Conservation (phyloP, 805 yeast genomes). For the Candida morakotiae region DNA sequence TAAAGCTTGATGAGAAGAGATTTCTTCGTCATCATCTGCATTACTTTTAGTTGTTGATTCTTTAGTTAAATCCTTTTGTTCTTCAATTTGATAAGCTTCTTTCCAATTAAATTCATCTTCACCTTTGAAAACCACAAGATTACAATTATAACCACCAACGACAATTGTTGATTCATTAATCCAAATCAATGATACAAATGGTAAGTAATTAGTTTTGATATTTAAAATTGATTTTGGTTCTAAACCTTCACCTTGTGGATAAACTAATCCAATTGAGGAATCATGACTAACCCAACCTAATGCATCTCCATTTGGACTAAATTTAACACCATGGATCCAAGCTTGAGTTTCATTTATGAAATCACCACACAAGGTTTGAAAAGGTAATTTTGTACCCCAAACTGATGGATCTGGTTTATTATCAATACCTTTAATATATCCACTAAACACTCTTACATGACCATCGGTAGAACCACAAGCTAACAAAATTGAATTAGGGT, state of each 20-base stretch:
- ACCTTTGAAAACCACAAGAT: conserved; percentile 82
- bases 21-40: conserved; percentile 50
- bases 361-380: conserved; percentile 87
- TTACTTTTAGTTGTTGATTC: conserved; percentile 39
- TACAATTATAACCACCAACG: conserved; percentile 91
- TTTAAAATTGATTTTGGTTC: conserved; percentile 60
- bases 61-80: conserved; percentile 35
- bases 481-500: conserved; percentile 82
- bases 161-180: conserved; percentile 61
- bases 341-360: conserved; percentile 65
- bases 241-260: conserved; percentile 63
- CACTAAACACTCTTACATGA: conserved; percentile 83
- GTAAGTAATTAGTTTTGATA: conserved; percentile 66
- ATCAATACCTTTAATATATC: conserved; percentile 86
- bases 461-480: conserved; percentile 94
- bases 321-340: conserved; percentile 89
- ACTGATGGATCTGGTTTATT: conserved; percentile 71
- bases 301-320: conserved; percentile 74
- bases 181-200: conserved; percentile 76
- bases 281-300: conserved; percentile 85
- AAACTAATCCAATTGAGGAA: conserved; percentile 74
- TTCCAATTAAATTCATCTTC: conserved; percentile 58
- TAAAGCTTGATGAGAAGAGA: conserved; percentile 71
- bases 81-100: conserved; percentile 55
- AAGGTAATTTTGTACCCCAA: conserved; percentile 96